Base-by-base conservation (phyloP, 2,329 filamentous ascomycete genomes). In the Graphilbum fragrans region DNA sequence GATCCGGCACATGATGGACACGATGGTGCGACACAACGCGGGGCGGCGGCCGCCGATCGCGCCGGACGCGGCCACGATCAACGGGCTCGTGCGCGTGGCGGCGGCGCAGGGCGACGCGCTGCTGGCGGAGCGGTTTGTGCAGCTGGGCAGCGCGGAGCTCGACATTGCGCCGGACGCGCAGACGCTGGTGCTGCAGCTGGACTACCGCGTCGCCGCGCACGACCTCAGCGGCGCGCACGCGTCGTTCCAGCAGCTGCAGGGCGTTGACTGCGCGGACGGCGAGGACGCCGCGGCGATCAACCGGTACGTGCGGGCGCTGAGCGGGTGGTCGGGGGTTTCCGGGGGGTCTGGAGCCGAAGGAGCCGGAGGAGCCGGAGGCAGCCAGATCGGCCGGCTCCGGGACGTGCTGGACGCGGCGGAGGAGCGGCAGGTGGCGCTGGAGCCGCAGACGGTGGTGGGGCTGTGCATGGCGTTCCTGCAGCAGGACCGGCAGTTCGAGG, bases 401-500 rank as follows among this genome's bases (percentile, higher is more conserved):
- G 72, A 78, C n/a, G 70, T 93, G 33, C 72, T 86, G 1, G 75
- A 81, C 42, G 76, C 82, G 36, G 64, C 93, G 3, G 80, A 87
- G 44, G 76, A 86, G 52, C 75, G 78, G 11, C 70, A 78, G 41
- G 74, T 77, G 8, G 72, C 70, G 1, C 69, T 95, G 14, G 80
- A 84, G 29, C 76, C 87, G 0, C 70, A 79, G 35, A 93, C 87
- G 0, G 74, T 92, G 1, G 76, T 80, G 7, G 71, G 75, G 1
- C 66, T 95, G n/a, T 82, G 80, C 45, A 66, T 80, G 35, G 66
- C 82, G 34, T 82, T 94, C 50, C 69, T 95, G 11, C 71, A 75
- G 46, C 77, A 82, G 33, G 82, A 86, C 52, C 84, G 94, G 55
- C 70, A 79, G 35, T 77, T 80, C 48, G 86, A 93, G 46, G 78